Base-by-base conservation (phyloP, 805 yeast species). In the Ogataea nakhonphanomensis region DNA sequence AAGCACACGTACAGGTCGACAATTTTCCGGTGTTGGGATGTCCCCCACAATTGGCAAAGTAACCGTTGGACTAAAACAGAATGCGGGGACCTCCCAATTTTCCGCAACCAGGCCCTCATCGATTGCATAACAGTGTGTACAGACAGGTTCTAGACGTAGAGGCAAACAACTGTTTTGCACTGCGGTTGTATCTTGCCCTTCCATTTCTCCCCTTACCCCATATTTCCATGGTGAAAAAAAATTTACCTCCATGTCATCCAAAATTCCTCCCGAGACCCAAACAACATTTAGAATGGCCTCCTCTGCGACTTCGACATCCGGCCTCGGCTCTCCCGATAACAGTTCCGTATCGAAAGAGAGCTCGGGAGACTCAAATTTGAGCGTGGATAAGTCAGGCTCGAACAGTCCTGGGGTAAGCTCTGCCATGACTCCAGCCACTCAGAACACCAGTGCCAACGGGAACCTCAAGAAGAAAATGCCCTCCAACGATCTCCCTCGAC, bases 401-500 rank as follows among this genome's bases (percentile, higher is more conserved):
- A 30, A 22, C 30, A 39, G 20, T 17, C 20, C 20, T 3, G 20
- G 20, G 20, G 20, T 17, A 17, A 17, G 27, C 21, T 13, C 49
- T 10, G 44, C 53, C 23, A 24, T 45, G 10, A 52, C 55, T 4
- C 54, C 53, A 5, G 54, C 58, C 2, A 41, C 53, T 1, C 53
- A 53, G 34, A 51, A 50, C 31, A 28, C 43, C 13, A 39, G 54
- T 10, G 53, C 55, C 5, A 48, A 39, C 22, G 40, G 47, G 23
- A 50, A 45, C 33, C 39, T 52, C 35, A 51, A 47, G 37, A 56
- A 52, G 40, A 56, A 54, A 27, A 39, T 50, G 13, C 51, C 54
- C 5, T 47, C 53, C 2, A 43, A 54, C 2, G 61, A 57, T 44
- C 48, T 53, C 27, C 62, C 63, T 8, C 56, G 95, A 48, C 96